Base-by-base conservation (phyloP, 352 stramenopile species). In the Phytophthora megakarya region DNA sequence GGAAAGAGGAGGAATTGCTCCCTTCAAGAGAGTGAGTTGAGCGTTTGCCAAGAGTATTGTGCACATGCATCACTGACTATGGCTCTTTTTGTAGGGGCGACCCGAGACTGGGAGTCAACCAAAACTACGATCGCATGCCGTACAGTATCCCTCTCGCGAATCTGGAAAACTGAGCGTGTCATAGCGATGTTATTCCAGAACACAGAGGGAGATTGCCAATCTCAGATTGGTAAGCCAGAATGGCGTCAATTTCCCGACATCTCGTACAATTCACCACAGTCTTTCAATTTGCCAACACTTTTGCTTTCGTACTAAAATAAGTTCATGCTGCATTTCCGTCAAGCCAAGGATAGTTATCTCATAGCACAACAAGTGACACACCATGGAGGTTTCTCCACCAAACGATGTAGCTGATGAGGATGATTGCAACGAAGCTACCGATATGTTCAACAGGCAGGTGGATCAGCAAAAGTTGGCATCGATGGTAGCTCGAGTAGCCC, bases 61-160 rank as follows among this genome's bases (percentile, higher is more conserved):
- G 23, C 48, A 54, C 53, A 32, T 33, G 51, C 43, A 25, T 54
- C 45, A n/a, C n/a, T 67, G 39, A 60, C 47, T 50, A 52, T 15
- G 35, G 28, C 15, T 56, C 69, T 59, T 21, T 28, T 16, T 67
- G 11, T 55, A 92, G 78, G 43, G 81, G 83, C 15, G 83, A 92
- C 48, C 79, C 78, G 8, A 80, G 83, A 3, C 59, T 92, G 38
- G 82, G 84, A 16, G 84, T 89, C 11, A 90, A 90, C 61, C 84
- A 92, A 58, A 66, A 79, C 50, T 90, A 92, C 64, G 80, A 90
- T 48, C 76, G 79, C 33, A 92, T 89, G 79, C 81, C 84, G 10
- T 92, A 89, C 73, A 89, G 73, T 59, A 84, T 92, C 45, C 84
- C 81, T 33, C 62, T 92, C 0, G 53, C 49, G n/a, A 88, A 90